A percentile compares a stretch with the other conserved stretches of the same genome.
phyloP scores from a whole-genome alignment of 371 early-diverging fungal species.

The Mucor racemosus region DNA sequence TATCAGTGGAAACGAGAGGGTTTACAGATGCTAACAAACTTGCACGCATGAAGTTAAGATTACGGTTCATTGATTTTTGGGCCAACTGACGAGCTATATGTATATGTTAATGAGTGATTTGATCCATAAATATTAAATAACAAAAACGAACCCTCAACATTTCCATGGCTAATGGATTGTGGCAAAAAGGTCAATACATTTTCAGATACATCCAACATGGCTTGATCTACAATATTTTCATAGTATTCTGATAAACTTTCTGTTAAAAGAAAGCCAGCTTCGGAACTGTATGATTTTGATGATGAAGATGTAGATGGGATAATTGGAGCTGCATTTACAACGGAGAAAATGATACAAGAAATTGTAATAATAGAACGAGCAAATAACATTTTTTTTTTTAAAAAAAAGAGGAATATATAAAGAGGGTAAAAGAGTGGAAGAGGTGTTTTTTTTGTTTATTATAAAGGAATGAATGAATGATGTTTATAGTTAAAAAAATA shows the following conservation, averaged over 20 bases:
- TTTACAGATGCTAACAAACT: constrained; percentile 36
- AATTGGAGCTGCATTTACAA: constrained; percentile 23
- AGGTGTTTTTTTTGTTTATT: not conserved
- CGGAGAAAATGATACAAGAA: constrained; percentile 14
- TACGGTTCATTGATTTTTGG: constrained; percentile 32
- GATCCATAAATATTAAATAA: not conserved
- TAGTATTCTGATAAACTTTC: constrained; percentile 48
- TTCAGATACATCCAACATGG: constrained; percentile 41
- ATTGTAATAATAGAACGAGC: constrained; percentile 15
- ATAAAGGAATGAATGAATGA: constrained; percentile 14
- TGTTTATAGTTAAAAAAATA: not conserved
- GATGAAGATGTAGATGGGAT: not conserved
- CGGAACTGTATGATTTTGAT: not conserved
- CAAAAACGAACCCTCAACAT: constrained; percentile 22
- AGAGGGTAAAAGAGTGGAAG: not conserved
- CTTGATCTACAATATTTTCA: constrained; percentile 52
- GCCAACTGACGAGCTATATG: constrained; percentile 21
- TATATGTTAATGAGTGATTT: not conserved
- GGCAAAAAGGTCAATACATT: constrained; percentile 38
- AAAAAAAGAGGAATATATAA: not conserved
- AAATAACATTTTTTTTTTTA: constrained; percentile 17
- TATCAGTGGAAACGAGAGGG: constrained; percentile 35
- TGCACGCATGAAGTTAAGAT: constrained; percentile 39
- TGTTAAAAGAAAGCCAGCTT: constrained; percentile 24
- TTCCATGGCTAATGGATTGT: constrained; percentile 30